Evolutionary conservation across 345 rosid genomes (phyloP).

Genomic region (Adansonia digitata): DNA sequence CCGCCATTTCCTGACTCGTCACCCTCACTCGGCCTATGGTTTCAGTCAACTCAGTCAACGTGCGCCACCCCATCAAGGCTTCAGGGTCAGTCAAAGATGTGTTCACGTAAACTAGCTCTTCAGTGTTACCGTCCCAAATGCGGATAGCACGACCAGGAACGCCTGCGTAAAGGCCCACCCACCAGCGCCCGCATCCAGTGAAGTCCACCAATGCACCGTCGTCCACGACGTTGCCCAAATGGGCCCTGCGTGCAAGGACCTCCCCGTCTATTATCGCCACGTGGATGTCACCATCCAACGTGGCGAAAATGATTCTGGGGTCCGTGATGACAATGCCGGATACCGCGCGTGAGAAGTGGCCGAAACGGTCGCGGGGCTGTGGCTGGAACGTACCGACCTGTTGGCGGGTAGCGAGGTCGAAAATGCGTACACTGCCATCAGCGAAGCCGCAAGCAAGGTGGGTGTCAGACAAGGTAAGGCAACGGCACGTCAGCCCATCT

Average conservation of each 20-base stretch:
- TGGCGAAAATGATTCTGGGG: constrained; percentile 53
- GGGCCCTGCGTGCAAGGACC: constrained; percentile 42
- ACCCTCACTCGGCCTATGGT: constrained; percentile 61
- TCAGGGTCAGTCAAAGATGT: constrained; percentile 63
- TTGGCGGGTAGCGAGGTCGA: constrained; percentile 43
- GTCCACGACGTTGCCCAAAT: constrained; percentile 48
- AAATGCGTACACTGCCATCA: constrained; percentile 78
- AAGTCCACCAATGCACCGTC: constrained; percentile 84
- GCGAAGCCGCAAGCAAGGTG: constrained; percentile 77
- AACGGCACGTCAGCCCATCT: constrained; percentile 59
- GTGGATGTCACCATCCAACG: constrained; percentile 73
- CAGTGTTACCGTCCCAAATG: constrained; percentile 61
- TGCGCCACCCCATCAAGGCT: constrained; percentile 75
- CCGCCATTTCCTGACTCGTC: constrained; percentile 46
- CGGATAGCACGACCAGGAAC: constrained; percentile 65
- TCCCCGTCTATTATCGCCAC: constrained; percentile 42
- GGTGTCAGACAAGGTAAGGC: constrained; percentile 67
- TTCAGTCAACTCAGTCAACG: constrained; percentile 55
- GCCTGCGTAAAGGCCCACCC: constrained; percentile 92
- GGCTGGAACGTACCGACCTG: constrained; percentile 61
- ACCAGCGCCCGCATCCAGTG: constrained; percentile 63
- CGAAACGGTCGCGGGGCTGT: constrained; percentile 50
- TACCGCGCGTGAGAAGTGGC: constrained; percentile 66
- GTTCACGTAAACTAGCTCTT: constrained; percentile 45
- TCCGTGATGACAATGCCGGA: constrained; percentile 54